These are phyloP conservation scores for Penicilliopsis zonata DNA, from an alignment of 495 filamentous ascomycete genomes.

Conservation along the genomic window DNA sequence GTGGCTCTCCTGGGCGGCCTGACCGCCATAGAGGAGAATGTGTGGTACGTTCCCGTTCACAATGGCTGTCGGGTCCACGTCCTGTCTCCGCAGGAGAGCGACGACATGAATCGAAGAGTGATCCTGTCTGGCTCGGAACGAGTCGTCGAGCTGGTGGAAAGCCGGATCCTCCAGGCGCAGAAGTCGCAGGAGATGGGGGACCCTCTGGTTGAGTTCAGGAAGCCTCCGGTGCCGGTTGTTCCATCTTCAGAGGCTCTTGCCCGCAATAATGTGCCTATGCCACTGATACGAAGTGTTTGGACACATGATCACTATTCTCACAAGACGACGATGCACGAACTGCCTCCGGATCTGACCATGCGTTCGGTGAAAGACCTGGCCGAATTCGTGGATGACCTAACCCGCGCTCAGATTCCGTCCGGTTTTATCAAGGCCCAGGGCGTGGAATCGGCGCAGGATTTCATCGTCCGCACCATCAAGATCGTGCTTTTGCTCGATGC, in stretches of 20 bases:
- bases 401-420: slow-evolving; percentile 2
- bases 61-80: slow-evolving; percentile 31
- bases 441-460: slow-evolving; percentile 2
- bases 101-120: slow-evolving; percentile 22
- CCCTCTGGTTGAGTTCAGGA: slow-evolving; percentile 18
- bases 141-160: slow-evolving; percentile 18
- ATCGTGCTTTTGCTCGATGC: slow-evolving; percentile 13
- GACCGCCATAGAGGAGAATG: slow-evolving; percentile 22
- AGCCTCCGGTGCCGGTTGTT: slow-evolving; percentile 19
- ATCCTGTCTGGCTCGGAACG: slow-evolving; percentile 22
- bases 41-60: slow-evolving; percentile 21
- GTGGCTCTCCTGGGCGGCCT: slow-evolving; percentile 22
- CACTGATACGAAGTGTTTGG: slow-evolving; percentile 26
- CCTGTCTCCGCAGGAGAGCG: slow-evolving; percentile 15
- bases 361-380: slow-evolving; percentile 18
- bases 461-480: slow-evolving; percentile 9
- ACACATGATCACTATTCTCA: background rate
- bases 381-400: slow-evolving; percentile 23
- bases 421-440: background rate
- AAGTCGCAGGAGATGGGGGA: slow-evolving; percentile 15
- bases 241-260: slow-evolving; percentile 12
- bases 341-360: slow-evolving; percentile 2
- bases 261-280: slow-evolving; percentile 8
- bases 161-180: slow-evolving; percentile 11
- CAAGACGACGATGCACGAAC: slow-evolving; percentile 6